These are phyloP conservation scores for Vigna trinervia DNA, from an alignment of 306 rosid genomes.

Conservation along the genomic window DNA sequence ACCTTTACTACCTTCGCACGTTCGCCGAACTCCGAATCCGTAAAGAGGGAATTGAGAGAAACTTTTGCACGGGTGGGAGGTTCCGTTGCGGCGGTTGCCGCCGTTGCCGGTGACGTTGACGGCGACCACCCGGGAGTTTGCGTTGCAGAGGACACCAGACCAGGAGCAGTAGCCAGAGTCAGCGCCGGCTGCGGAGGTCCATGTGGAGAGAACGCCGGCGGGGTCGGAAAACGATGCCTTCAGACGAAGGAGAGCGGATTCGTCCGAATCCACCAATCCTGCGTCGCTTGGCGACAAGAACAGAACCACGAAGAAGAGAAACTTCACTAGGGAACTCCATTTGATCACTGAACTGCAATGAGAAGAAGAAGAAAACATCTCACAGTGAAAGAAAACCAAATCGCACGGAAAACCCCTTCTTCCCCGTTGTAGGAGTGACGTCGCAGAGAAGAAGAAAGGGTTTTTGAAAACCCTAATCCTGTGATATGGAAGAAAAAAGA, in stretches of 20 bases:
- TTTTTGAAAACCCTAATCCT: slow-evolving; percentile 72
- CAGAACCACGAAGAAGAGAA: slow-evolving; percentile 33
- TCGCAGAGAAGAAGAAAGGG: slow-evolving; percentile 51
- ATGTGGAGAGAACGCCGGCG: slow-evolving; percentile 58
- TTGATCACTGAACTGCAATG: slow-evolving; percentile 52
- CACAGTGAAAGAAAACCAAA: slow-evolving; percentile 40
- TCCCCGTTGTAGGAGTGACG: slow-evolving; percentile 30
- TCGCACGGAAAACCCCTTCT: slow-evolving; percentile 42
- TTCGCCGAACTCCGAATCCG: slow-evolving; percentile 72
- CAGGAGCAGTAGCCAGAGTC: slow-evolving; percentile 63
- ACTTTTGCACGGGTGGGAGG: slow-evolving; percentile 51
- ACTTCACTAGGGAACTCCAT: slow-evolving; percentile 49
- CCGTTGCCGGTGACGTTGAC: slow-evolving; percentile 81
- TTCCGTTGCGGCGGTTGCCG: slow-evolving; percentile 40
- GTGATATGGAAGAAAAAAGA: slow-evolving; percentile 36
- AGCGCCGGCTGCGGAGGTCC: slow-evolving; percentile 50
- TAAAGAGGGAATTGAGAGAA: slow-evolving; percentile 68
- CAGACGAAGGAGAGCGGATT: slow-evolving; percentile 70
- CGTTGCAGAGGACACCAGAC: slow-evolving; percentile 74
- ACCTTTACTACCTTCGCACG: slow-evolving; percentile 55
- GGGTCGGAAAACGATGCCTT: slow-evolving; percentile 70
- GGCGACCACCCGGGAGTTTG: slow-evolving; percentile 62
- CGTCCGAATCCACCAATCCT: slow-evolving; percentile 58
- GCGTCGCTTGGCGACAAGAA: slow-evolving; percentile 23
- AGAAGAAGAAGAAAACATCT: slow-evolving; percentile 63